Base-by-base conservation (phyloP, 768 basidiomycete genomes). In the Leccinum aurantiacum region DNA sequence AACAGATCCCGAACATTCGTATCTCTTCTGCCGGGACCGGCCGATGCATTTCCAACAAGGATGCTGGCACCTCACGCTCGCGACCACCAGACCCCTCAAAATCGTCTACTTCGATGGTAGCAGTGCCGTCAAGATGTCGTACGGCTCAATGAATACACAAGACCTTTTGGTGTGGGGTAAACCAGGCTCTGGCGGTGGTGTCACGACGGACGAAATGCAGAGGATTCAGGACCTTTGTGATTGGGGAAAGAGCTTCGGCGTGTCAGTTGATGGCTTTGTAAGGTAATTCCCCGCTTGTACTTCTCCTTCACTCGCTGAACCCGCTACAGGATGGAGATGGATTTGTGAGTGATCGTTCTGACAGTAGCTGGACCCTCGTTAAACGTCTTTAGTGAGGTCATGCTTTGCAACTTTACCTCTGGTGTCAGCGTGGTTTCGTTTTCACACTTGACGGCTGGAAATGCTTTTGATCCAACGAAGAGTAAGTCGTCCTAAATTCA, bases 91-190 rank as follows among this genome's bases (percentile, higher is more conserved):
- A 17, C 67, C 80, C 1, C 65, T 84, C 33, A 79, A 77, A 44
- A 66, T 84, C 3, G 57, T 84, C 8, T 83, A 84, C 61, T 84
- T 84, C 47, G 83, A 85, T 54, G 82, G 83, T 0, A 79, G 69
- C 48, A 81, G 82, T 55, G 82, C 78, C 0, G 77, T 74, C 1
- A 82, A 81, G 56, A 69, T 80, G 68, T 22, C 53, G 15, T 67
- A 65, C 1, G 82, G 82, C 0, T 53, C 78, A 4, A 60, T 83
- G 73, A 79, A 84, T 54, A 75, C 70, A 11, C 82, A 84, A 58
- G 82, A 83, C 57, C 66, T 82, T 17, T n/a, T 83, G 4, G 56
- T 63, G 22, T 84, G 79, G 80, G 80, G 80, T 1, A 51, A 63
- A 46, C 33, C 71, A 3, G 31, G 53, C 17, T 54, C 63, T 3